Evolutionary conservation across 2,329 filamentous ascomycete genomes (phyloP), one percentile per base, ranked within the genome.

Genomic region (Fusarium verticillioides): DNA sequence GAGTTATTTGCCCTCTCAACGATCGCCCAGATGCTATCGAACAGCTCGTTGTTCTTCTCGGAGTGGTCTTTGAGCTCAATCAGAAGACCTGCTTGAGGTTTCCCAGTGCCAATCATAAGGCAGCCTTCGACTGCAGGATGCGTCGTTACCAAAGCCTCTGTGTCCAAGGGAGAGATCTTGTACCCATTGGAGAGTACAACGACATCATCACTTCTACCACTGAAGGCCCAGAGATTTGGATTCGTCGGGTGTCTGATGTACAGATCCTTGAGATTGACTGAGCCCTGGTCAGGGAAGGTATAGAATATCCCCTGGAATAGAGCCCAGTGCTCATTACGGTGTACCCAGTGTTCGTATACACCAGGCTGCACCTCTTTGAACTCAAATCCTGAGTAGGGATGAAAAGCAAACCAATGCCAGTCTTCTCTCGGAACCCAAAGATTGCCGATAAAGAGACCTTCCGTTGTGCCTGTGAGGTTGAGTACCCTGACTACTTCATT

Each of bases 401-500:
- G 80, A 30, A 82, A 82, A 46, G 72, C 65, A 44, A 82, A 81
- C 75, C 78, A 82, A 36, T 72, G 74, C 80, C 80, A 82, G 21
- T 80, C 78, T 23, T 80, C 75, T 16, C 76, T 75, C 0, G 54
- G 21, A 2, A 75, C 68, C 43, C 75, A 72, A 2, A 82, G 67
- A 44, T 81, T 81, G 1, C 80, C 80, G 8, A 81, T 82, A 23
- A 82, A 82, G 1, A 82, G 65, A 2, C 80, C 80, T 49, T 82
- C 80, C 0, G 80, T 81, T 2, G 80, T 82, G 4, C 80, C 80
- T 2, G 79, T 82, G 21, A 82, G 36, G 30, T 82, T 83, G 1
- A 82, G 60, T 0, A 83, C 78, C 28, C 79, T 64, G 7, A 82
- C 75, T 3, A 79, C 76, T 9, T 81, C 56, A 49, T 81, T 82